phyloP scores from a whole-genome alignment of 1,139 yeast species.

The Kluyveromyces marxianus region DNA sequence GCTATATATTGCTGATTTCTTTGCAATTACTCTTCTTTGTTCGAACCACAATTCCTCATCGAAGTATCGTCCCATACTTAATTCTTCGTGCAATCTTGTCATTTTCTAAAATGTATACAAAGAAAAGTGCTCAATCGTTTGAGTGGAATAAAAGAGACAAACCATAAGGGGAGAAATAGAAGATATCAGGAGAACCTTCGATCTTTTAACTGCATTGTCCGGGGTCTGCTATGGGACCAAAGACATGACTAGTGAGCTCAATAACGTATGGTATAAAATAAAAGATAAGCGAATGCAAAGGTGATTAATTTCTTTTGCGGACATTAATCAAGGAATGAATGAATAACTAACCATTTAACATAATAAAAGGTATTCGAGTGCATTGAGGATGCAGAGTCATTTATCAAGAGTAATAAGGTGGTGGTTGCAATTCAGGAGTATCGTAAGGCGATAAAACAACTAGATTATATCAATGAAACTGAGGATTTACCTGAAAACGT shows the following conservation, averaged over 20 bases:
- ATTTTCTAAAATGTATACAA: too few species aligned
- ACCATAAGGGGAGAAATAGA: too few species aligned
- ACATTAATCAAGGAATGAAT: neutral
- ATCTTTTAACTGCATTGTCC: too few species aligned
- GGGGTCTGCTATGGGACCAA: neutral
- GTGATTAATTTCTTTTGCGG: too few species aligned
- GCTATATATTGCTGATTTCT: neutral
- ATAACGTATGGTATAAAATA: neutral
- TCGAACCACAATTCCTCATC: too few species aligned
- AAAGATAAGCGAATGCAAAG: neutral
- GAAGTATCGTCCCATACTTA: too few species aligned
- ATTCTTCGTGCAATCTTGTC: too few species aligned
- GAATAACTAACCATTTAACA: neutral
- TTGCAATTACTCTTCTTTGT: neutral
- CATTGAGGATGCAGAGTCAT: constrained; percentile 23
- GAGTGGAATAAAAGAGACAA: too few species aligned
- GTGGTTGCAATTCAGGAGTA: constrained; percentile 14
- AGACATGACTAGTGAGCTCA: neutral
- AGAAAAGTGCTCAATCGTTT: too few species aligned
- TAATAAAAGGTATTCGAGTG: constrained; percentile 16
- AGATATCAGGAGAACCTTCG: too few species aligned
- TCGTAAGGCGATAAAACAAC: constrained; percentile 11
- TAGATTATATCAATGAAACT: constrained; percentile 7
- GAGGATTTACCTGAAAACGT: constrained; percentile 7
- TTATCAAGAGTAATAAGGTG: constrained; percentile 15